Percentiles rank a stretch among this genome's conserved stretches.
phyloP scores from a whole-genome alignment of 2,329 filamentous ascomycete species.

The Ustilaginoidea virens region DNA sequence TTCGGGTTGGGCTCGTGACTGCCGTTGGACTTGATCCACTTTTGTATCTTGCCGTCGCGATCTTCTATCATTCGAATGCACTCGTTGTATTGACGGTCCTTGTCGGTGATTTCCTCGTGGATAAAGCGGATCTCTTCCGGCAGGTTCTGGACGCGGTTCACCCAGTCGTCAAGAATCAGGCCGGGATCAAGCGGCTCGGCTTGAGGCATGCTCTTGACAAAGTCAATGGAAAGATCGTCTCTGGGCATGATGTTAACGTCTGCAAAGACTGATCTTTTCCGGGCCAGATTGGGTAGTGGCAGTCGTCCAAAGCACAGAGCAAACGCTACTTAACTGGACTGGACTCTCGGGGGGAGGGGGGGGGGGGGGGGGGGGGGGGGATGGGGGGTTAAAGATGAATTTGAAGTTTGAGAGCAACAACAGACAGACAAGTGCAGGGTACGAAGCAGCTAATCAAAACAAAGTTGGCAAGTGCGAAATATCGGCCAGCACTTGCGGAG shows the following conservation, averaged over 20 bases:
- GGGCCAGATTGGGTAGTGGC: not conserved
- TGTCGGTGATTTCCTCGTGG: slow-evolving; percentile 69
- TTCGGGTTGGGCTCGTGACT: slow-evolving; percentile 61
- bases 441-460: too few species aligned
- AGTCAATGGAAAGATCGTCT: slow-evolving; percentile 59
- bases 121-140: slow-evolving; percentile 72
- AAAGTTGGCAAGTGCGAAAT: too few species aligned
- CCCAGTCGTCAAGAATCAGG: slow-evolving; percentile 65
- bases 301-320: too few species aligned
- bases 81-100: slow-evolving; percentile 57
- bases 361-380: too few species aligned
- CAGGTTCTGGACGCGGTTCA: slow-evolving; percentile 59
- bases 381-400: too few species aligned
- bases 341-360: too few species aligned
- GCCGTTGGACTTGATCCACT: slow-evolving; percentile 64
- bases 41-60: slow-evolving; percentile 61
- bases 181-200: slow-evolving; percentile 47
- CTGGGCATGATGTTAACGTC: slow-evolving; percentile 55
- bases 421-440: too few species aligned
- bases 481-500: too few species aligned
- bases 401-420: too few species aligned
- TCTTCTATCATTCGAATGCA: slow-evolving; percentile 54
- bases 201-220: slow-evolving; percentile 50
- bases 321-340: too few species aligned
- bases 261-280: slow-evolving; percentile 7